Conservation (phyloP, 1,139 yeast genomes). For the Taphrina confusa region DNA sequence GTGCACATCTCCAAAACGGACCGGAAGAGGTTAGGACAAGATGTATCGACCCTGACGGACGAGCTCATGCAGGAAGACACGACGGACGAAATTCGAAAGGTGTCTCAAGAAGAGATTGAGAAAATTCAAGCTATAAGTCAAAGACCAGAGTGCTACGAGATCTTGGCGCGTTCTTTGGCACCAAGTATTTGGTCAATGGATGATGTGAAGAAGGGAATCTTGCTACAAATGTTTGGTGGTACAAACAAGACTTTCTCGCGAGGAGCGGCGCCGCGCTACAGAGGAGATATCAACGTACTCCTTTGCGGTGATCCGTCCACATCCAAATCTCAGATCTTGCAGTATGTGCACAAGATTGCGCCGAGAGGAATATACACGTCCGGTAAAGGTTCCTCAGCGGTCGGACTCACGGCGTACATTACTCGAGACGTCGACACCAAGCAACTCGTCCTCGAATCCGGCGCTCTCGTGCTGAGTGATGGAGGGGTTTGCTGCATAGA, state of each 20-base stretch:
- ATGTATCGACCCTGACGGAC: slow-evolving; percentile 65
- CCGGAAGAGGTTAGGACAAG: slow-evolving; percentile 76
- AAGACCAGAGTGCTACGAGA: slow-evolving; percentile 79
- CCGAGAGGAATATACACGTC: slow-evolving; percentile 98
- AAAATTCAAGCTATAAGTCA: slow-evolving; percentile 62
- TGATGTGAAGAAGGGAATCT: slow-evolving; percentile 91
- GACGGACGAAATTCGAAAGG: slow-evolving; percentile 64
- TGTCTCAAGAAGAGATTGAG: slow-evolving; percentile 68
- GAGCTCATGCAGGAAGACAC: slow-evolving; percentile 54
- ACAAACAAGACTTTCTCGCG: slow-evolving; percentile 82
- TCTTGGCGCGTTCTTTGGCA: slow-evolving; percentile 88
- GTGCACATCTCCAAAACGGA: slow-evolving; percentile 89
- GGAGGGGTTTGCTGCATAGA: slow-evolving; percentile 99
- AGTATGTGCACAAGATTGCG: slow-evolving; percentile 93
- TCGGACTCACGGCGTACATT: slow-evolving; percentile 94
- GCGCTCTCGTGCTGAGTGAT: slow-evolving; percentile 93
- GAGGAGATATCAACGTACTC: slow-evolving; percentile 91
- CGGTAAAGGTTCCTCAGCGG: slow-evolving; percentile 98
- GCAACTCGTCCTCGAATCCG: slow-evolving; percentile 90
- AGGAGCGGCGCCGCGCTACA: slow-evolving; percentile 78
- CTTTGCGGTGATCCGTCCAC: slow-evolving; percentile 99
- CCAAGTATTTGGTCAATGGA: slow-evolving; percentile 95
- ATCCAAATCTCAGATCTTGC: slow-evolving; percentile 83
- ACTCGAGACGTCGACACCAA: slow-evolving; percentile 92
- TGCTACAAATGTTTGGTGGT: slow-evolving; percentile 92